Evolutionary conservation across 495 filamentous ascomycete species (phyloP).

Genomic region (Penicillium taxi): DNA sequence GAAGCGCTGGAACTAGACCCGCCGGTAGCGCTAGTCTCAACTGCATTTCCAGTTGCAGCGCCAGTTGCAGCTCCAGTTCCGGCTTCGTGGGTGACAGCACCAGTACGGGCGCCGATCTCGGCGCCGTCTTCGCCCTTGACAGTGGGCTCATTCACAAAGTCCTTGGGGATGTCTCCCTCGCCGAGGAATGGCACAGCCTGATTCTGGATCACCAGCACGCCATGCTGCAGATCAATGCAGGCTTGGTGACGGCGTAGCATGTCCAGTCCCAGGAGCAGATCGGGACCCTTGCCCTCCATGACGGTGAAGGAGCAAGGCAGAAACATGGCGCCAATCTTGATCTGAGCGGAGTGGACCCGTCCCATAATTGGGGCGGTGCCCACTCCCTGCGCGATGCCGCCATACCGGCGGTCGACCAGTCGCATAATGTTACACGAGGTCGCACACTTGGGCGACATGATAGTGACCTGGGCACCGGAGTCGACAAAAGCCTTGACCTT

Average conservation of each 20-base stretch:
- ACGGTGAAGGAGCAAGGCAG: slow-evolving; percentile 97
- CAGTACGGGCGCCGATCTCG: slow-evolving; percentile 75
- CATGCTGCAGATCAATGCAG: slow-evolving; percentile 74
- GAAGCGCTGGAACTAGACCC: too few relatives aligned
- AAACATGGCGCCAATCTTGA: slow-evolving; percentile 82
- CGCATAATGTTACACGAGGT: slow-evolving; percentile 93
- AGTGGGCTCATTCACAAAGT: slow-evolving; percentile 70
- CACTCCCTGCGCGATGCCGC: slow-evolving; percentile 85
- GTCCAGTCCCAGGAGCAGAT: slow-evolving; percentile 86
- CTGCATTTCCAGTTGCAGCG: slow-evolving; percentile 9
- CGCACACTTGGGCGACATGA: slow-evolving; percentile 94
- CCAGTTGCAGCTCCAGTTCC: slow-evolving; percentile 7
- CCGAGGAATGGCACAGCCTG: slow-evolving; percentile 83
- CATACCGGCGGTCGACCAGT: slow-evolving; percentile 85
- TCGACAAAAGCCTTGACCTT: slow-evolving; percentile 96
- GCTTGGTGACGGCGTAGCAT: slow-evolving; percentile 95
- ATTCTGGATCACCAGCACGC: slow-evolving; percentile 76
- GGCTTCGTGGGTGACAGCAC: slow-evolving; percentile 62
- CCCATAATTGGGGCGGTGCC: slow-evolving; percentile 91
- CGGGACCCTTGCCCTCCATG: slow-evolving; percentile 98
- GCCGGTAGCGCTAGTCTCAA: too few relatives aligned
- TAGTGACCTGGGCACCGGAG: slow-evolving; percentile 94
- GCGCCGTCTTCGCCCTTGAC: slow-evolving; percentile 79
- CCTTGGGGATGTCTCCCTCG: slow-evolving; percentile 87
- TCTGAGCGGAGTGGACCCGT: slow-evolving; percentile 86